phyloP scores from a whole-genome alignment of 208 protist genomes.

The Leishmania braziliensis region DNA sequence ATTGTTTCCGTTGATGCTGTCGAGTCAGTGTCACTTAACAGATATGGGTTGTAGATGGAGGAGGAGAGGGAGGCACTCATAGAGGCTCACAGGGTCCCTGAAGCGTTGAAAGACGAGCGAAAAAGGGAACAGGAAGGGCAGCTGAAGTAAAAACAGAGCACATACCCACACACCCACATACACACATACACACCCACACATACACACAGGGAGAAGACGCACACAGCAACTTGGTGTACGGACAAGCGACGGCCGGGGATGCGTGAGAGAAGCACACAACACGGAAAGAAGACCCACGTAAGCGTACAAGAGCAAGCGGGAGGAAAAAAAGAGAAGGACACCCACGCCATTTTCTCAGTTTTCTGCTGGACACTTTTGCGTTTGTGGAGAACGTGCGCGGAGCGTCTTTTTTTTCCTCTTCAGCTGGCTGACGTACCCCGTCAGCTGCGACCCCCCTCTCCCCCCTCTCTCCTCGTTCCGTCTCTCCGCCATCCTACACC shows the following conservation, averaged over 20 bases:
- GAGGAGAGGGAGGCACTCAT: background rate
- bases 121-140: background rate
- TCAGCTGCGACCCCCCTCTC: background rate
- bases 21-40: background rate
- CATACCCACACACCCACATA: background rate
- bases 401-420: background rate
- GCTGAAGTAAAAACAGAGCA: background rate
- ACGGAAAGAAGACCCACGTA: background rate
- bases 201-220: background rate
- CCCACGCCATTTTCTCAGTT: background rate
- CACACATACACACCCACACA: background rate
- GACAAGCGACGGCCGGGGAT: background rate
- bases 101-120: background rate
- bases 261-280: background rate
- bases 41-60: background rate
- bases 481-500: background rate
- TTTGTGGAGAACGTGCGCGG: background rate
- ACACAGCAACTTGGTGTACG: background rate
- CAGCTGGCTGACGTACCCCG: background rate
- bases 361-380: background rate
- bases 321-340: background rate
- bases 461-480: background rate
- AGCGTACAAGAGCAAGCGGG: background rate
- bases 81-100: background rate
- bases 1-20: background rate